Conservation (phyloP, 768 basidiomycete genomes). For the Leccinellum luteum region DNA sequence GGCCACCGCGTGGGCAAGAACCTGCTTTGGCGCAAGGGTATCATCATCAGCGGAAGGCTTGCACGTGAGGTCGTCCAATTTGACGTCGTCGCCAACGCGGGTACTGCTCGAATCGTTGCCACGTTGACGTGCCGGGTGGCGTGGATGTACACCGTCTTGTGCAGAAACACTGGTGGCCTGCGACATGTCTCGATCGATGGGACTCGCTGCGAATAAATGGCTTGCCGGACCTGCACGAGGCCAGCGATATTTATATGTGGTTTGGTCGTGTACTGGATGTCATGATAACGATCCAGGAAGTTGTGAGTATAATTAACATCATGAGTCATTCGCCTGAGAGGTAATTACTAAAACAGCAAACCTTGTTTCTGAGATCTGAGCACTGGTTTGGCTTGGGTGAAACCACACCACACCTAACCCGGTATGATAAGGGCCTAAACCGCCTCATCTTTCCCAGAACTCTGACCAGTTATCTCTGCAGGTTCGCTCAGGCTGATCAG, state of each 20-base stretch:
- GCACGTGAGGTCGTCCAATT: constrained; percentile 8
- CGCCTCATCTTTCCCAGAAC: too few species aligned
- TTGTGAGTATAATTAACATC: not conserved
- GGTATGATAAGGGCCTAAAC: too few species aligned
- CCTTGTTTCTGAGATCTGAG: too few species aligned
- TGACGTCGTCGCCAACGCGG: not conserved
- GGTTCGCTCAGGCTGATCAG: too few species aligned
- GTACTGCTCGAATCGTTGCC: not conserved
- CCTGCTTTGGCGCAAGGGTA: not conserved
- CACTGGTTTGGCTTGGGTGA: too few species aligned
- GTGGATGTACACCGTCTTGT: constrained; percentile 6
- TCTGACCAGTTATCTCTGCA: too few species aligned
- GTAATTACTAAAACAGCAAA: too few species aligned
- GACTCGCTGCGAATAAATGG: not conserved
- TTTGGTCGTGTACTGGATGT: too few species aligned
- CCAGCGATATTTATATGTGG: constrained; percentile 2
- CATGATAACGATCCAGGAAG: not conserved
- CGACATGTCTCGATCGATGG: constrained; percentile 9
- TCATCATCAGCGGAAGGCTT: not conserved
- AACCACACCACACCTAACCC: too few species aligned
- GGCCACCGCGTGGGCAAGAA: not conserved
- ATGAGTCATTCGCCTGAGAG: too few species aligned
- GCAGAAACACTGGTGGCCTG: constrained; percentile 3
- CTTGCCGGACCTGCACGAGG: not conserved
- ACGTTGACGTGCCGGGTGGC: constrained; percentile 4